Evolutionary conservation across 805 yeast genomes (phyloP).

Genomic region (Lachancea kluyveri): DNA sequence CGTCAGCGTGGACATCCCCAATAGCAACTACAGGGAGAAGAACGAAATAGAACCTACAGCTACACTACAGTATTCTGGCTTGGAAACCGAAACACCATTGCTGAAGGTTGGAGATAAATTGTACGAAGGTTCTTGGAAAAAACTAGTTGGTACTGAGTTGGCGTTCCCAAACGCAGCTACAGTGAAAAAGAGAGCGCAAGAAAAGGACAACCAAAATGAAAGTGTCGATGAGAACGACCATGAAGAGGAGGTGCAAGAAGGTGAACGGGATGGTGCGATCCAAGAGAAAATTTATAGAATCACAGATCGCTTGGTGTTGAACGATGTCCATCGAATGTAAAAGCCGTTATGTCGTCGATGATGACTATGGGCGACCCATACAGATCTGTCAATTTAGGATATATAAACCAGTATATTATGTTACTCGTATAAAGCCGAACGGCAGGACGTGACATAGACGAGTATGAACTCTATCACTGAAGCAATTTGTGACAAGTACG

Average conservation of each 20-base stretch:
- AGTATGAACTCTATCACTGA: constrained; percentile 6
- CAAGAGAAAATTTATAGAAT: constrained; percentile 26
- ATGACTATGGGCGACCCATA: no score
- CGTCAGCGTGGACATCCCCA: constrained; percentile 49
- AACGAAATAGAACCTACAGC: constrained; percentile 34
- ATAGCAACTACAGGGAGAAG: constrained; percentile 27
- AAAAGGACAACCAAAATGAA: constrained; percentile 3
- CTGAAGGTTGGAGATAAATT: constrained; percentile 52
- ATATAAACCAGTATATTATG: no score
- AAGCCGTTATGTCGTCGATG: no score
- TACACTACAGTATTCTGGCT: constrained; percentile 48
- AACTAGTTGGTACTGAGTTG: constrained; percentile 71
- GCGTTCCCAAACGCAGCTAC: constrained; percentile 30
- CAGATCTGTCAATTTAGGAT: no score
- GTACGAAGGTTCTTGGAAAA: constrained; percentile 72
- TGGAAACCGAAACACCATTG: constrained; percentile 49
- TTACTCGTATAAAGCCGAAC: no score
- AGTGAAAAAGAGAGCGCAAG: constrained; percentile 11
- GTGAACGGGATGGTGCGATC: constrained; percentile 9
- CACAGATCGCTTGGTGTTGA: constrained; percentile 22
- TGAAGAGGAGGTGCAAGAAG: constrained; percentile 1
- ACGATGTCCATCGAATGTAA: constrained; percentile 25
- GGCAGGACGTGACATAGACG: no score
- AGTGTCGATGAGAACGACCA: constrained; percentile 5
- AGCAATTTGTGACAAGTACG: constrained; percentile 9